These are phyloP conservation scores for Tetradesmus lagerheimii DNA, from an alignment of 139 green algal genomes.

Conservation along the genomic window DNA sequence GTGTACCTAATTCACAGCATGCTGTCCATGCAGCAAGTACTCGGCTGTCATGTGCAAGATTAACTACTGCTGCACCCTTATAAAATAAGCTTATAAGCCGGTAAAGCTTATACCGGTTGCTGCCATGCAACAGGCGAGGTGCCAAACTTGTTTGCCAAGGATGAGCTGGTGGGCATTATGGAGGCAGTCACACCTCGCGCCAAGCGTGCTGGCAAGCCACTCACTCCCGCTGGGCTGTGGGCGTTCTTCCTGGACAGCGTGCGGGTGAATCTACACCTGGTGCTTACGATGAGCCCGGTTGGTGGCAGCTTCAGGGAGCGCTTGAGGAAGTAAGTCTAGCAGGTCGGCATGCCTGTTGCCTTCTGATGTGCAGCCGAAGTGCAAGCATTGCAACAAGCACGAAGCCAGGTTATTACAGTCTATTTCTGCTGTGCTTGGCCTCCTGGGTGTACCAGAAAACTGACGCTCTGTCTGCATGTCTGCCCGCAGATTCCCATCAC, in stretches of 20 bases:
- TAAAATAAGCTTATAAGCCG: no score
- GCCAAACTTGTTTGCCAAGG: conserved; percentile 79
- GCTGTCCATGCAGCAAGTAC: no score
- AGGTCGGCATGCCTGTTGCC: not conserved
- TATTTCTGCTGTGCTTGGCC: not conserved
- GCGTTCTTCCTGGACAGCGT: conserved; percentile 67
- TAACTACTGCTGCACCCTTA: no score
- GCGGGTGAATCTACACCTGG: conserved; percentile 80
- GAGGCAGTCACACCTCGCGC: conserved; percentile 56
- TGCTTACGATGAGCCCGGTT: conserved; percentile 86
- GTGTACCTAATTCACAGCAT: no score
- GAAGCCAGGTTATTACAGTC: no score
- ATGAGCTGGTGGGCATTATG: conserved; percentile 82
- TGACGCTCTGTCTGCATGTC: not conserved
- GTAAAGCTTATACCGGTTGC: no score
- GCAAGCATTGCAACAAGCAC: no score
- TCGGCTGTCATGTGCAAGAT: no score
- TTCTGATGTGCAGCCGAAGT: not conserved
- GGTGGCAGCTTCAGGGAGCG: conserved; percentile 86
- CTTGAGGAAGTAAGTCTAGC: conserved; percentile 71
- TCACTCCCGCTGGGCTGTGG: conserved; percentile 65
- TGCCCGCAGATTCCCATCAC: conserved; percentile 80
- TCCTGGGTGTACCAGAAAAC: no score
- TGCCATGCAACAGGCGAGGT: conserved; percentile 56
- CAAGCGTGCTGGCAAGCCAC: conserved; percentile 61